Conservation (phyloP, 1,139 yeast genomes). For the Pichia sp. region DNA sequence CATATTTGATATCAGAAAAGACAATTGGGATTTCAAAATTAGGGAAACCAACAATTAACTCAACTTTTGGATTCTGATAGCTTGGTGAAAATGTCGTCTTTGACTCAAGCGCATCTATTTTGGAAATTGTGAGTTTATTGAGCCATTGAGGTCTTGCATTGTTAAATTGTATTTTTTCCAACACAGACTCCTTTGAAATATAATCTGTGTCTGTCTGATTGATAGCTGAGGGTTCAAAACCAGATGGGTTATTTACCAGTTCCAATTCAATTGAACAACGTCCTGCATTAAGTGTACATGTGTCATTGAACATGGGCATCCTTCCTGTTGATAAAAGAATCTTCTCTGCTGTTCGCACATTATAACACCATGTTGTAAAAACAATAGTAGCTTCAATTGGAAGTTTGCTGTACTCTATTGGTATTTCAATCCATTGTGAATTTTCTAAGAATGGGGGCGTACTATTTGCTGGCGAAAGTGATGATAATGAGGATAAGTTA, state of each 20-base stretch:
- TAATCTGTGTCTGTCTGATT: neutral
- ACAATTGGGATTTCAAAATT: slow-evolving; percentile 82
- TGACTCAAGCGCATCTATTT: slow-evolving; percentile 37
- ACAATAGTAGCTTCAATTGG: slow-evolving; percentile 59
- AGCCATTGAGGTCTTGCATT: slow-evolving; percentile 59
- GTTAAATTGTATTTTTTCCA: slow-evolving; percentile 4
- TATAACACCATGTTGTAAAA: slow-evolving; percentile 39
- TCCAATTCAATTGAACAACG: slow-evolving; percentile 39
- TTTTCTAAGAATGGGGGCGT: neutral
- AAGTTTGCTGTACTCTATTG: slow-evolving; percentile 68
- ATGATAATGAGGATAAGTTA: neutral
- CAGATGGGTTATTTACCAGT: slow-evolving; percentile 10
- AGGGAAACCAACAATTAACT: slow-evolving; percentile 64
- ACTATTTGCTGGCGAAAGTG: neutral
- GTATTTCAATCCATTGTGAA: slow-evolving; percentile 55
- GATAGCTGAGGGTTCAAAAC: neutral
- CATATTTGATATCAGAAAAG: slow-evolving; percentile 58
- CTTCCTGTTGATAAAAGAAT: slow-evolving; percentile 58
- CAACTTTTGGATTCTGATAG: neutral
- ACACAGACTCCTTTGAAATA: neutral
- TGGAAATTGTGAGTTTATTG: slow-evolving; percentile 65
- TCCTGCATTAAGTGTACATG: slow-evolving; percentile 53
- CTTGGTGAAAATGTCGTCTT: slow-evolving; percentile 27
- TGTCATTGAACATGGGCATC: slow-evolving; percentile 54
- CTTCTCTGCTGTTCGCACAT: slow-evolving; percentile 60